Evolutionary conservation across 164 flowering plant genomes (phyloP).

Genomic region (Liquidambar formosana): DNA sequence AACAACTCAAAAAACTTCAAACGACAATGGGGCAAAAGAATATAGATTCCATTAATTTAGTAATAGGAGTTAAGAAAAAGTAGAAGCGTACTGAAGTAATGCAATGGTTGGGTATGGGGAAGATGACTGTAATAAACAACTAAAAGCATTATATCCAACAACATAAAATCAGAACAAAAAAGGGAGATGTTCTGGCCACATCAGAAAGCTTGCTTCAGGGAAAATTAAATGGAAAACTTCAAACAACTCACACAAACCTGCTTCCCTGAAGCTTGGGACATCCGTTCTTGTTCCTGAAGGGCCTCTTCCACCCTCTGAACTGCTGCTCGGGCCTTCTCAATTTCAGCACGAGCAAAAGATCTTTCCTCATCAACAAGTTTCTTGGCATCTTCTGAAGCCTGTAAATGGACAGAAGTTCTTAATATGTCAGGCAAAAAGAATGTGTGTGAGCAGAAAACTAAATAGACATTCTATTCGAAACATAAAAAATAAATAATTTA

Average conservation of each 20-base stretch:
- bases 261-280: constrained; percentile 60
- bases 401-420: constrained; percentile 12
- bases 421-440: background rate
- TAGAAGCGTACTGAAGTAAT: background rate
- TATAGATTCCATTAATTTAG: background rate
- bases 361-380: constrained; percentile 89
- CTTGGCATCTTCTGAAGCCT: constrained; percentile 97
- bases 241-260: constrained; percentile 55
- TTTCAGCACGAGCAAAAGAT: constrained; percentile 94
- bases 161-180: background rate
- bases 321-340: constrained; percentile 89
- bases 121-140: background rate
- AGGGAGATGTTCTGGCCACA: background rate
- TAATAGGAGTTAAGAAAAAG: background rate
- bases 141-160: background rate
- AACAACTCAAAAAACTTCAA: too few relatives aligned
- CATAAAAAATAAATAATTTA: background rate
- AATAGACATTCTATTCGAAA: background rate
- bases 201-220: background rate
- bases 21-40: background rate
- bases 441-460: background rate
- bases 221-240: background rate
- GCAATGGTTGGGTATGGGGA: too few relatives aligned
- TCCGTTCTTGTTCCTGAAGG: constrained; percentile 76
- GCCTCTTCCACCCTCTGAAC: constrained; percentile 93